A percentile compares a stretch with the other conserved stretches of the same genome.
Evolutionary conservation across 73 alveolate species (phyloP).

Genomic region (Uronychia setigera): DNA sequence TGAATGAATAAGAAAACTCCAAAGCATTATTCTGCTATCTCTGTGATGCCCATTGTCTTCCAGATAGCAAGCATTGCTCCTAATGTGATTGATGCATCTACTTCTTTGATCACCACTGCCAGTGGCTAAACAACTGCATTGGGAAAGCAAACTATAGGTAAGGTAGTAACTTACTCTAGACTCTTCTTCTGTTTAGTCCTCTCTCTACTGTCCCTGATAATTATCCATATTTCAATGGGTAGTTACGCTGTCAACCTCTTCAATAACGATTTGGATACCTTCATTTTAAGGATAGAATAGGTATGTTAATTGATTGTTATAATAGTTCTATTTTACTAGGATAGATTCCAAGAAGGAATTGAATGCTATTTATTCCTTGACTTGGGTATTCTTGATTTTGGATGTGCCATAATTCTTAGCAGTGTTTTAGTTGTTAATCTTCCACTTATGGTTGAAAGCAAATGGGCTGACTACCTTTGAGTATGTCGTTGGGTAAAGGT

Average conservation of each 20-base stretch:
- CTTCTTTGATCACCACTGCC: constrained; percentile 81
- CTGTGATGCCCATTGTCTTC: constrained; percentile 36
- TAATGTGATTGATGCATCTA: constrained; percentile 66
- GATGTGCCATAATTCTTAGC: neutral
- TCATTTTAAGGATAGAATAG: neutral
- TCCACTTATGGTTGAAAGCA: neutral
- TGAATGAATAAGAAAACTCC: neutral
- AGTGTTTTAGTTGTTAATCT: neutral
- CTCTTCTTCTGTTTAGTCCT: neutral
- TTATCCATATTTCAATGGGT: neutral
- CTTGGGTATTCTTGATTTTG: neutral
- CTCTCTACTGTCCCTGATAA: neutral
- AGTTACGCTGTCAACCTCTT: neutral
- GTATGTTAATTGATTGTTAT: neutral
- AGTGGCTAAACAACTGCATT: constrained; percentile 87
- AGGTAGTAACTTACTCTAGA: neutral
- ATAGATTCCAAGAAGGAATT: too few relatives aligned
- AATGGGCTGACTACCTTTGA: neutral
- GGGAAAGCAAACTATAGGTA: constrained; percentile 50
- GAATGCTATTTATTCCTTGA: neutral
- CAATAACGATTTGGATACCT: neutral
- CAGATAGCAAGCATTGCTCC: constrained; percentile 22
- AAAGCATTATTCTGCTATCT: constrained; percentile 16
- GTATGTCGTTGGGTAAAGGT: neutral
- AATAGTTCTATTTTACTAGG: too few relatives aligned